Percentiles rank a stretch among this genome's conserved stretches.
phyloP scores from a whole-genome alignment of 1,284 basidiomycete species.

The Exobasidium cylindrosporum region DNA sequence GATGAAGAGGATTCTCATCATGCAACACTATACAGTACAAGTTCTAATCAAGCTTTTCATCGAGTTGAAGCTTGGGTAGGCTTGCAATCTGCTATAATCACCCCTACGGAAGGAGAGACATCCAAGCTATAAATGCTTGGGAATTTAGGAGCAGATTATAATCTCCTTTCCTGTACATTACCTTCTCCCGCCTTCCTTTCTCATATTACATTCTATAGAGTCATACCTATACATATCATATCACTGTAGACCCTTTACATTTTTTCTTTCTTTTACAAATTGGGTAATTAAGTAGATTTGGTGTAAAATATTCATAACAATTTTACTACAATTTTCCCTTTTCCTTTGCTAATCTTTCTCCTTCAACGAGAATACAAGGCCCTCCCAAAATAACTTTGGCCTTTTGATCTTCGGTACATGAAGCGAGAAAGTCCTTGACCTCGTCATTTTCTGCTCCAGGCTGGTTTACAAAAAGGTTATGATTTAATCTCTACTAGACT shows the following conservation, averaged over 20 bases:
- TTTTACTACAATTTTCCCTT: conserved; percentile 38
- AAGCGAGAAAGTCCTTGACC: conserved; percentile 19
- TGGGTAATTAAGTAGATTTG: too few relatives aligned
- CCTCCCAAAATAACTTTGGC: conserved; percentile 44
- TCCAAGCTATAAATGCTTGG: not conserved
- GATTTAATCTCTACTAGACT: too few relatives aligned
- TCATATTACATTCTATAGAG: not conserved
- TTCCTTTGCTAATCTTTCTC: conserved; percentile 39
- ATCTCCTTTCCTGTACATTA: not conserved
- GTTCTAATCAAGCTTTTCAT: conserved; percentile 1
- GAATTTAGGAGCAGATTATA: not conserved
- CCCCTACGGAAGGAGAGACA: not conserved
- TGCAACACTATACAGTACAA: conserved; percentile 24
- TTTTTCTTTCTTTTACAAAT: not conserved
- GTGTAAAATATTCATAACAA: too few relatives aligned
- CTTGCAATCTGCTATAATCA: conserved; percentile 5
- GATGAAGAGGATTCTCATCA: conserved; percentile 18
- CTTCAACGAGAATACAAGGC: conserved; percentile 49
- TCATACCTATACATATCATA: not conserved
- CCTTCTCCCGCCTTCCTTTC: not conserved
- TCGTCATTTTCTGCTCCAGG: conserved; percentile 44
- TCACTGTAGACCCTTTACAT: not conserved
- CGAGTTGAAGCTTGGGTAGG: conserved; percentile 1
- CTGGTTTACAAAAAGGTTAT: too few relatives aligned
- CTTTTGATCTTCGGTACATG: conserved; percentile 21